Evolutionary conservation across 768 basidiomycete genomes (phyloP).

Genomic region (Tremella mesenterica): DNA sequence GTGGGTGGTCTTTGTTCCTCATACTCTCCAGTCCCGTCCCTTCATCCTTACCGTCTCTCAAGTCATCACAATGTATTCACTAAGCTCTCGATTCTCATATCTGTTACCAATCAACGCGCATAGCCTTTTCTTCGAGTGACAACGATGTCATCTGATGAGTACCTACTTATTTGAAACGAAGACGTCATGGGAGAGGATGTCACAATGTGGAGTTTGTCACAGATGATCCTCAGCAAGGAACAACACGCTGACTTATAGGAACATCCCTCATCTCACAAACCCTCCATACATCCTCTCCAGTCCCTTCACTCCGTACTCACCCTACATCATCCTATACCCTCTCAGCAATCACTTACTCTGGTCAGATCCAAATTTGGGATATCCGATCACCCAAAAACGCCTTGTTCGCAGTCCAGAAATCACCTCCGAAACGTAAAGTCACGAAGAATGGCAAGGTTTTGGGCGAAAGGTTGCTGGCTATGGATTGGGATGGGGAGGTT

Average conservation of each 20-base stretch:
- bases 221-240: background rate
- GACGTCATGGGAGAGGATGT: too few species aligned
- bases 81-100: too few species aligned
- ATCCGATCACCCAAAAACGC: slow-evolving; percentile 47
- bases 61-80: too few species aligned
- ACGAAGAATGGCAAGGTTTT: slow-evolving; percentile 39
- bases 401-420: slow-evolving; percentile 44
- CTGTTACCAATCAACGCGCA: too few species aligned
- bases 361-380: slow-evolving; percentile 47
- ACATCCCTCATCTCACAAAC: slow-evolving; percentile 46
- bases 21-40: background rate
- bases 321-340: slow-evolving; percentile 46
- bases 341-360: slow-evolving; percentile 45
- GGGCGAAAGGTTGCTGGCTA: slow-evolving; percentile 45
- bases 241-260: slow-evolving; percentile 21
- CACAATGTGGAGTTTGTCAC: background rate
- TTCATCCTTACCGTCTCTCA: background rate
- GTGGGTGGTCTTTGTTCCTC: slow-evolving; percentile 13
- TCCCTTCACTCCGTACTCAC: slow-evolving; percentile 45
- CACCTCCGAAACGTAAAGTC: slow-evolving; percentile 16
- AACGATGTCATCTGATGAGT: too few species aligned
- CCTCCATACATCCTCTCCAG: slow-evolving; percentile 43
- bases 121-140: background rate
- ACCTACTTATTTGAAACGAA: too few species aligned
- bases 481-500: slow-evolving; percentile 48